Percentiles rank a stretch among this genome's conserved stretches.
Evolutionary conservation across 1,284 basidiomycete species (phyloP).

Genomic region (Ustilago lituana): DNA sequence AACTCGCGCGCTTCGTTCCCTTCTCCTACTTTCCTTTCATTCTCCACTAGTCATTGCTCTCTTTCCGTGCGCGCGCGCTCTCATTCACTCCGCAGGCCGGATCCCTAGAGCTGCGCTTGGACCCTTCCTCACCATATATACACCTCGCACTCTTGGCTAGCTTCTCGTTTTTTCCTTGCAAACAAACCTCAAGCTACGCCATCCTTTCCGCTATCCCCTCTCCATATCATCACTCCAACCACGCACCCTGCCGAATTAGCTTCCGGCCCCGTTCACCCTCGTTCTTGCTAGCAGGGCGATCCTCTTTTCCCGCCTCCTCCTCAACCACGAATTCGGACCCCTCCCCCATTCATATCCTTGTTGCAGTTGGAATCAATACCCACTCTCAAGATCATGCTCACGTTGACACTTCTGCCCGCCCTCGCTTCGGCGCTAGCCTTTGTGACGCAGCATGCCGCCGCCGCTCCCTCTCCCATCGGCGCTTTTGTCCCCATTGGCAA

Average conservation of each 20-base stretch:
- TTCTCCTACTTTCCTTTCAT: background rate
- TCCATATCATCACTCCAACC: too few species aligned
- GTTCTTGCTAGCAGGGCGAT: too few species aligned
- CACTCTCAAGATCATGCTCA: conserved; percentile 19
- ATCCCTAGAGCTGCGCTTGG: background rate
- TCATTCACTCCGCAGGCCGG: conserved; percentile 6
- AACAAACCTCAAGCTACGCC: background rate
- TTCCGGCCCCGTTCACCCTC: too few species aligned
- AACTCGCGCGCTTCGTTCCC: background rate
- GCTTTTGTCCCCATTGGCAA: conserved; percentile 23
- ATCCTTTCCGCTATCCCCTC: too few species aligned
- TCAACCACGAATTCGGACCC: background rate
- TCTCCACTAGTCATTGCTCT: too few species aligned
- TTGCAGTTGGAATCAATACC: too few species aligned
- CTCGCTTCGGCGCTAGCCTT: conserved; percentile 25
- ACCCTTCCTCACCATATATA: conserved; percentile 8
- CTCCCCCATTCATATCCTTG: too few species aligned
- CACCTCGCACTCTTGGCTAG: background rate
- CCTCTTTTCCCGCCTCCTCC: background rate
- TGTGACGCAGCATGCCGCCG: conserved; percentile 12
- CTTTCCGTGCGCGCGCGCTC: too few species aligned
- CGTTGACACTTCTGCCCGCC: conserved; percentile 10
- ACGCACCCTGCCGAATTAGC: too few species aligned
- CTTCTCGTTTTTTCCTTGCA: too few species aligned
- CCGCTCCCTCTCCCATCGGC: conserved; percentile 23